Conservation (phyloP, 768 basidiomycete genomes). For the Antrodiella citrinella region DNA sequence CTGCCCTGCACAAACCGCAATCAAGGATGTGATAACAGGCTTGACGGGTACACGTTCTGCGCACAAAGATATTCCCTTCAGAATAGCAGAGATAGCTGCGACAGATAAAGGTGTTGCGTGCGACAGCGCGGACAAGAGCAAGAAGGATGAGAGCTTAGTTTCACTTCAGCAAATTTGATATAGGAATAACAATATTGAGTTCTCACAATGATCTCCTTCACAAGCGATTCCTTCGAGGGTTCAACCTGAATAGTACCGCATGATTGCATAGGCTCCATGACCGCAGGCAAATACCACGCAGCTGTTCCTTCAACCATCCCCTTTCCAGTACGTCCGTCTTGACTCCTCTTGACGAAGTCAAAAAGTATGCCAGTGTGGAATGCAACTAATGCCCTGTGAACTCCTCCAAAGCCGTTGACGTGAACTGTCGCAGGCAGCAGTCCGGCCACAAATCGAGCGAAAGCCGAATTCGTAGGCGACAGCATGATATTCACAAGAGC, state of each 20-base stretch:
- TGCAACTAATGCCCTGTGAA: constrained; percentile 61
- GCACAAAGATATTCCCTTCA: constrained; percentile 44
- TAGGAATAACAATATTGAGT: background rate
- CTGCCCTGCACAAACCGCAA: constrained; percentile 62
- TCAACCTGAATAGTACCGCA: constrained; percentile 5
- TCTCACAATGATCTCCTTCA: constrained; percentile 51
- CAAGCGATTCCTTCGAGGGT: constrained; percentile 8
- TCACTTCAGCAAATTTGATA: background rate
- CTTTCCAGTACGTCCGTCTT: constrained; percentile 30
- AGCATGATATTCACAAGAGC: constrained; percentile 75
- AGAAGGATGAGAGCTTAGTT: constrained; percentile 60
- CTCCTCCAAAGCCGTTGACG: constrained; percentile 31
- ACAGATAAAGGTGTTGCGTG: constrained; percentile 54
- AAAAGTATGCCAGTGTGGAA: constrained; percentile 79
- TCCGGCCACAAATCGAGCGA: constrained; percentile 63
- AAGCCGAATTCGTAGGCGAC: constrained; percentile 41
- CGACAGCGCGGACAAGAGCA: constrained; percentile 64
- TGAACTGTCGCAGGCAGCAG: constrained; percentile 48
- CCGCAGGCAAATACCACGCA: constrained; percentile 56
- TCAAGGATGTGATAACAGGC: constrained; percentile 57
- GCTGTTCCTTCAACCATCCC: constrained; percentile 56
- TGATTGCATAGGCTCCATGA: constrained; percentile 47
- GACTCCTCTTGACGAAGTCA: constrained; percentile 51
- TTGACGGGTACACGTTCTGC: constrained; percentile 39
- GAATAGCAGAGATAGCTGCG: constrained; percentile 50